phyloP scores from a whole-genome alignment of 2,329 filamentous ascomycete genomes.

The Neodidymelliopsis sp. region DNA sequence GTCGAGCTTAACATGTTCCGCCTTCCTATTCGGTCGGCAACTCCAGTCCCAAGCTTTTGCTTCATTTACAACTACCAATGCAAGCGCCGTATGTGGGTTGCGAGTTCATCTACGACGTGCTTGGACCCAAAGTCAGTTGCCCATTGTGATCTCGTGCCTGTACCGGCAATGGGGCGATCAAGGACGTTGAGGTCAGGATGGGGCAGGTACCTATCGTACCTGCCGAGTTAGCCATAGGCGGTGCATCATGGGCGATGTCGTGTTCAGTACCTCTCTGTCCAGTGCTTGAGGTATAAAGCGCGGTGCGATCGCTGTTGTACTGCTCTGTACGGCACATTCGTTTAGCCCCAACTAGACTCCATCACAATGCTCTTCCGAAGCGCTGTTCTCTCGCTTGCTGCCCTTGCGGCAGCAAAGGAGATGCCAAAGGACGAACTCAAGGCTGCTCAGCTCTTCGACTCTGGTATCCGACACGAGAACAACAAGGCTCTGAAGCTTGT shows the following conservation, averaged over 20 bases:
- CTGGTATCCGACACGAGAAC: slow-evolving; percentile 49
- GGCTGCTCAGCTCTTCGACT: slow-evolving; percentile 49
- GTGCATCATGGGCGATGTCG: slow-evolving; percentile 16
- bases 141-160: slow-evolving; percentile 31
- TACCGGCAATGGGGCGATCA: slow-evolving; percentile 18
- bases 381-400: slow-evolving; percentile 42
- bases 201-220: slow-evolving; percentile 39
- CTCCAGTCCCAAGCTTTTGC: slow-evolving; percentile 35
- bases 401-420: slow-evolving; percentile 45
- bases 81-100: slow-evolving; percentile 21
- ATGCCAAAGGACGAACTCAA: slow-evolving; percentile 45
- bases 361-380: slow-evolving; percentile 40
- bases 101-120: slow-evolving; percentile 29
- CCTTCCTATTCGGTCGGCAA: slow-evolving; percentile 41
- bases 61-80: slow-evolving; percentile 45
- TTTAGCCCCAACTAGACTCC: slow-evolving; percentile 11
- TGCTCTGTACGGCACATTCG: slow-evolving; percentile 10
- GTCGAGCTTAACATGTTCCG: slow-evolving; percentile 36
- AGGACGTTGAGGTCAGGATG: slow-evolving; percentile 30
- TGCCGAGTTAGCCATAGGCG: slow-evolving; percentile 37
- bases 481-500: slow-evolving; percentile 47
- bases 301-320: not conserved
- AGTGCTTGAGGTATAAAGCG: slow-evolving; percentile 7
- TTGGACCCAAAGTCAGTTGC: slow-evolving; percentile 22
- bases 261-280: slow-evolving; percentile 19